Evolutionary conservation across 2,329 filamentous ascomycete species (phyloP), one percentile per base, ranked within the genome.

Genomic region (Trichoderma sp.): DNA sequence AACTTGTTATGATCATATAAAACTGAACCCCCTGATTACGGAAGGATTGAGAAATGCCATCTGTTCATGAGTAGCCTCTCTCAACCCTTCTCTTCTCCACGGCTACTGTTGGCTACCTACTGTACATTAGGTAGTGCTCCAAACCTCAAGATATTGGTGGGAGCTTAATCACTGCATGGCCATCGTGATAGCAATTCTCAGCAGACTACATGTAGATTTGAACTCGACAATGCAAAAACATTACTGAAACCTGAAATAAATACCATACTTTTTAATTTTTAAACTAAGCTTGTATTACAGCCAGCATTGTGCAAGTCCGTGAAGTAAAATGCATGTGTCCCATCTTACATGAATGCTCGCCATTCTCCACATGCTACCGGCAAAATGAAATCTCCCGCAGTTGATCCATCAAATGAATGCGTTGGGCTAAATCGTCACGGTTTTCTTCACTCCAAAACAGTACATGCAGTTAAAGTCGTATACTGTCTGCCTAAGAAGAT

Each of bases 321-420:
- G 34, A 58, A 39, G 5, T 4, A n/a, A 27, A 29, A 39, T 4
- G 22, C 5, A 10, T 19, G 12, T 13, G 15, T 17, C 15, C 2
- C n/a, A 34, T 39, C 19, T 63, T 48, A 27, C 22, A 48, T 48
- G 42, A 48, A 48, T 22, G 25, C 34, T 39, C 22, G 15, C 59
- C 34, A 22, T 54, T 39, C 59, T 53, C 59, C 59, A 52, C 59
- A 53, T 48, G 12, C 59, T 37, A 63, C 22, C 45, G 59, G 59
- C 45, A 19, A 19, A 39, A 53, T 39, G 32, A 37, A 39, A 15
- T 52, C 22, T 22, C 39, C 34, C 48, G 22, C 42, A 35, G 25
- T 12, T 60, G 25, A 32, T 25, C n/a, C 6, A 12, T 19, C 12
- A 25, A 0, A n/a, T 48, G n/a, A n/a, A n/a, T n/a, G n/a, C n/a